Evolutionary conservation across 1,284 basidiomycete species (phyloP).

Genomic region (Cryptococcus sp.): DNA sequence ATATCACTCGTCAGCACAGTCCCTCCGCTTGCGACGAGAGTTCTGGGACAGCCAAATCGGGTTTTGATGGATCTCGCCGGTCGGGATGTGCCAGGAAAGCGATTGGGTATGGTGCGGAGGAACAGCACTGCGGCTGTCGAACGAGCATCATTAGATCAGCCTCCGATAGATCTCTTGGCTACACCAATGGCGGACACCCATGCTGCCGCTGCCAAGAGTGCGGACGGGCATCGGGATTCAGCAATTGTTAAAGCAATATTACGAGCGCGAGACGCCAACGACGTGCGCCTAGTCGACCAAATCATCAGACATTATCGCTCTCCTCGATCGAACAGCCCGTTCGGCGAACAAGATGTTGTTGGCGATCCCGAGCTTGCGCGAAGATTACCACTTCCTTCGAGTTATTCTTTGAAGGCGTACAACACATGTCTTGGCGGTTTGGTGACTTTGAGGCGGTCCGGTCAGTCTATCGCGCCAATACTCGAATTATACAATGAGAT

Average conservation of each 20-base stretch:
- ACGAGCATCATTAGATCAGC: slow-evolving; percentile 14
- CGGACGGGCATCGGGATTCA: slow-evolving; percentile 1
- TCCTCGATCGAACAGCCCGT: slow-evolving; percentile 14
- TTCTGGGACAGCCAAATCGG: slow-evolving; percentile 34
- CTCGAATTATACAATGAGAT: slow-evolving; percentile 75
- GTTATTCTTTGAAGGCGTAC: slow-evolving; percentile 57
- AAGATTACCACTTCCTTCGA: slow-evolving; percentile 31
- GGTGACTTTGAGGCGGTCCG: slow-evolving; percentile 56
- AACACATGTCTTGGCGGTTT: slow-evolving; percentile 68
- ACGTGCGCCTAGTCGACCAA: not conserved
- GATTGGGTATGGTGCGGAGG: slow-evolving; percentile 26
- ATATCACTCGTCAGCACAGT: slow-evolving; percentile 9
- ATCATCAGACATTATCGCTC: slow-evolving; percentile 37
- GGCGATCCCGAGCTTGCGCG: slow-evolving; percentile 24
- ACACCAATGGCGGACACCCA: slow-evolving; percentile 6
- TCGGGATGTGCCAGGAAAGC: slow-evolving; percentile 28
- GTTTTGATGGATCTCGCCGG: slow-evolving; percentile 49
- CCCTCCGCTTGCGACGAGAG: slow-evolving; percentile 13
- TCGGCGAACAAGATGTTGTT: slow-evolving; percentile 5
- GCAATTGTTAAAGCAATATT: slow-evolving; percentile 11
- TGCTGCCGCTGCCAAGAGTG: not conserved
- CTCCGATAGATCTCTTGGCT: slow-evolving; percentile 11
- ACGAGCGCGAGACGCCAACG: slow-evolving; percentile 1
- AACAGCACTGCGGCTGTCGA: slow-evolving; percentile 36
- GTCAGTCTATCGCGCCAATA: slow-evolving; percentile 63